Conservation (phyloP, 1,284 basidiomycete genomes). For the Ustilago xerochloae region DNA sequence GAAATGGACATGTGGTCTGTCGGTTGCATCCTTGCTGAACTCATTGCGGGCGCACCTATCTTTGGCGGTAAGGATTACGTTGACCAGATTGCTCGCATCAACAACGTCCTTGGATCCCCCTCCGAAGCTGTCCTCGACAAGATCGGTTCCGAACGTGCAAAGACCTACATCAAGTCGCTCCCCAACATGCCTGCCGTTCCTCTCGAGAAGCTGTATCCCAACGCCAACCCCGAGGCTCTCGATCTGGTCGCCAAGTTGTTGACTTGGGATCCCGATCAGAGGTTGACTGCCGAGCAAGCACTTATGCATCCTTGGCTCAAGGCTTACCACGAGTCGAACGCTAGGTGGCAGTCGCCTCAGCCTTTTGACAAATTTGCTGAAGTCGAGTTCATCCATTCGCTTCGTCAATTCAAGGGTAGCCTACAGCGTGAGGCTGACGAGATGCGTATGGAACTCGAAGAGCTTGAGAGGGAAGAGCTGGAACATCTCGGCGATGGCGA, state of each 20-base stretch:
- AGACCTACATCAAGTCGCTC: constrained; percentile 61
- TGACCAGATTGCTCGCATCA: constrained; percentile 66
- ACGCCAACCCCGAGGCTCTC: constrained; percentile 55
- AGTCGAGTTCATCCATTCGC: constrained; percentile 62
- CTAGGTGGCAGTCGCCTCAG: constrained; percentile 53
- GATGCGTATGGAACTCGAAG: constrained; percentile 52
- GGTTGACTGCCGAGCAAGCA: constrained; percentile 62
- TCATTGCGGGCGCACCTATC: constrained; percentile 62
- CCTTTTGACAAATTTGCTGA: constrained; percentile 62
- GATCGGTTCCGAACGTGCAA: constrained; percentile 63
- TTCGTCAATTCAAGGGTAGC: constrained; percentile 59
- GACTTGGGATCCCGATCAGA: constrained; percentile 63
- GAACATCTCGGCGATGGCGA: constrained; percentile 23
- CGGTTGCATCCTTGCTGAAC: constrained; percentile 67
- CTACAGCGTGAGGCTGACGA: constrained; percentile 63
- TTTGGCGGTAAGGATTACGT: constrained; percentile 67
- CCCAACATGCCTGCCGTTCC: constrained; percentile 52
- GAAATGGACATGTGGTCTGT: constrained; percentile 67
- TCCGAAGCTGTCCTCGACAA: constrained; percentile 52
- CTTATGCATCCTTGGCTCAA: constrained; percentile 65
- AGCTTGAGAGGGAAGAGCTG: constrained; percentile 50
- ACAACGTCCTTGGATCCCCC: constrained; percentile 64
- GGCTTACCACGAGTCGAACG: constrained; percentile 61
- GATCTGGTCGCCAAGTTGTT: constrained; percentile 62
- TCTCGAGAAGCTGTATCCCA: constrained; percentile 54